These are phyloP conservation scores for Zalaria sp. DNA, from an alignment of 2,329 filamentous ascomycete genomes.

Conservation along the genomic window DNA sequence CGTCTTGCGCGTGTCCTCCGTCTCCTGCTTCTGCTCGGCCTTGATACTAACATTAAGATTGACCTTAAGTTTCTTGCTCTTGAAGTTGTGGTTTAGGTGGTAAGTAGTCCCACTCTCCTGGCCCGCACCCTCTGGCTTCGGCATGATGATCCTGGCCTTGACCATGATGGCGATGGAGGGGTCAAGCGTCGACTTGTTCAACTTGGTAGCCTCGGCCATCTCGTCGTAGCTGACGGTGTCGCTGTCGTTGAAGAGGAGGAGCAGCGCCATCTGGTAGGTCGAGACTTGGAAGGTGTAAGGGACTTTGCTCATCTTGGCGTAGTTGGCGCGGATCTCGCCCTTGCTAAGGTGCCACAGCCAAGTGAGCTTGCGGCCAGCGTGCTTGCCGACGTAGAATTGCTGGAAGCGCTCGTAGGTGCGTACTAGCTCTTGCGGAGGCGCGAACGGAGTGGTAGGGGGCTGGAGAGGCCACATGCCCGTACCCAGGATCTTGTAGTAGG, in stretches of 20 bases:
- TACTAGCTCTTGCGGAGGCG: constrained; percentile 70
- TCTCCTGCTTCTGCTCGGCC: constrained; percentile 90
- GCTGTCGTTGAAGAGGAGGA: constrained; percentile 86
- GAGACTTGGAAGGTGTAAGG: constrained; percentile 96
- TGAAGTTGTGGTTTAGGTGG: constrained; percentile 84
- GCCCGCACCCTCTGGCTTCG: constrained; percentile 60
- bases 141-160: constrained; percentile 79
- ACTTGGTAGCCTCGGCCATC: constrained; percentile 65
- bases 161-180: constrained; percentile 74
- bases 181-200: constrained; percentile 72
- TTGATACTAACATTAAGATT: constrained; percentile 93
- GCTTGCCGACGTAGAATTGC: constrained; percentile 89
- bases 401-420: constrained; percentile 82
- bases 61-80: constrained; percentile 95
- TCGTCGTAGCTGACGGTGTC: constrained; percentile 79
- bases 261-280: constrained; percentile 93
- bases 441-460: constrained; percentile 76
- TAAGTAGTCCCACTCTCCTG: constrained; percentile 66
- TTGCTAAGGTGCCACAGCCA: constrained; percentile 99
- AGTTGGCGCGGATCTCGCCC: constrained; percentile 88
- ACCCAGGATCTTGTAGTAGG: constrained; percentile 82
- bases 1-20: constrained; percentile 96
- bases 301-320: constrained; percentile 74
- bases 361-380: constrained; percentile 88
- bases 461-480: constrained; percentile 95